phyloP scores from a whole-genome alignment of 2,329 filamentous ascomycete species.

The Fusarium foetens region DNA sequence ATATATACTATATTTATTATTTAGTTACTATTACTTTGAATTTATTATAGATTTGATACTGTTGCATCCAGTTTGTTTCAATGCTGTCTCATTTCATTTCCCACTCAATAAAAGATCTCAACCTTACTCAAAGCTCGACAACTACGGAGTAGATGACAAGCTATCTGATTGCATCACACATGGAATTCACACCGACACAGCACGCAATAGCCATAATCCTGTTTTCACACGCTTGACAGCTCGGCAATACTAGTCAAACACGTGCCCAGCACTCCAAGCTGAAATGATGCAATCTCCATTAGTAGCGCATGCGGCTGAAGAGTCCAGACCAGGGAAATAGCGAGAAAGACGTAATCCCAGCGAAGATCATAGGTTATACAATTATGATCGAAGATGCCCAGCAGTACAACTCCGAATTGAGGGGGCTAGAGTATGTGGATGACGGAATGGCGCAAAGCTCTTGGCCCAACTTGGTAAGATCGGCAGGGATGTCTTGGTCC shows the following conservation, averaged over 20 bases:
- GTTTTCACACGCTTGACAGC: not conserved
- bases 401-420: not conserved
- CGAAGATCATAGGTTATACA: slow-evolving; percentile 3
- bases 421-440: slow-evolving; percentile 7
- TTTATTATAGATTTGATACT: no score
- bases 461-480: slow-evolving; percentile 21
- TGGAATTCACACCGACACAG: no score
- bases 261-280: not conserved
- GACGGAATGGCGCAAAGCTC: slow-evolving; percentile 23
- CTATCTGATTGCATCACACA: no score
- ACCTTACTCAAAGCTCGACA: not conserved
- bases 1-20: not conserved
- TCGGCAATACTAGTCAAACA: not conserved
- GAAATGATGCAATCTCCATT: slow-evolving; percentile 26
- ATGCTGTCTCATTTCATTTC: no score
- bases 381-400: not conserved
- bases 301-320: not conserved
- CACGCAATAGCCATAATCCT: slow-evolving; percentile 4
- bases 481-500: slow-evolving; percentile 6
- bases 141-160: no score
- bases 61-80: no score
- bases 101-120: no score
- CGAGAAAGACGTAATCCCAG: slow-evolving; percentile 4
- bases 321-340: slow-evolving; percentile 11
- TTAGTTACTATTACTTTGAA: no score